Evolutionary conservation across 1,284 basidiomycete genomes (phyloP).

Genomic region (Moniliella sp.): DNA sequence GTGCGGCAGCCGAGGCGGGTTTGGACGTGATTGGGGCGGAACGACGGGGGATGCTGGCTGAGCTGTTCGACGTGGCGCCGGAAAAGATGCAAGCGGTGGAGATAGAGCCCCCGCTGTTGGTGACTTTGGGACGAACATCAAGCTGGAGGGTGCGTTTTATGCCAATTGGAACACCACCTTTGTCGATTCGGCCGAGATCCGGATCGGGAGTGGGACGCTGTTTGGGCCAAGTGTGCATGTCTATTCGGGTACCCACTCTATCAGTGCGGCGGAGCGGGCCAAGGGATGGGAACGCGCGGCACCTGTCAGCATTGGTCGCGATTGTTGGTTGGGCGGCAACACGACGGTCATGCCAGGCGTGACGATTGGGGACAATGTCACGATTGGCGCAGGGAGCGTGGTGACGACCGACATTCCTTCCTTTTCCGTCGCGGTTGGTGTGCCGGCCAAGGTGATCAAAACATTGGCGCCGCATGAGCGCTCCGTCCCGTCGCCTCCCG

Average conservation of each 20-base stretch:
- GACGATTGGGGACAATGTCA: slow-evolving; percentile 6
- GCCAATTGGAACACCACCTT: slow-evolving; percentile 17
- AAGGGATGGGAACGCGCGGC: slow-evolving; percentile 13
- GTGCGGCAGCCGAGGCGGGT: neutral
- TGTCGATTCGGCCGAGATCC: slow-evolving; percentile 16
- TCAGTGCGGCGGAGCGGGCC: slow-evolving; percentile 11
- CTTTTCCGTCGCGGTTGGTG: slow-evolving; percentile 7
- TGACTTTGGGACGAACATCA: slow-evolving; percentile 24
- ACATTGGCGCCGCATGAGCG: neutral
- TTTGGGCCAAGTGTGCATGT: slow-evolving; percentile 21
- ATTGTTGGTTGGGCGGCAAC: slow-evolving; percentile 13
- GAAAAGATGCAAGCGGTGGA: slow-evolving; percentile 3
- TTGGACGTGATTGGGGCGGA: slow-evolving; percentile 4
- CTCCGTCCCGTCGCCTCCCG: too few species aligned
- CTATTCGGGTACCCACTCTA: slow-evolving; percentile 18
- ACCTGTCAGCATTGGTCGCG: slow-evolving; percentile 12
- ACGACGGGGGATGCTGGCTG: slow-evolving; percentile 4
- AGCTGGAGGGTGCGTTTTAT: slow-evolving; percentile 17
- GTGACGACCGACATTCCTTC: slow-evolving; percentile 7
- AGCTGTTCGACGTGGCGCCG: slow-evolving; percentile 4
- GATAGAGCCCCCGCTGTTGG: slow-evolving; percentile 10
- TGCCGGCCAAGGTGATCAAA: slow-evolving; percentile 6
- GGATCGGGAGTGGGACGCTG: slow-evolving; percentile 13
- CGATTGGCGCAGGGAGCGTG: slow-evolving; percentile 8
- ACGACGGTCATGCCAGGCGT: slow-evolving; percentile 4